Evolutionary conservation across 2,329 filamentous ascomycete genomes (phyloP), one percentile per base, ranked within the genome.

Genomic region (Fusarium coffeatum): DNA sequence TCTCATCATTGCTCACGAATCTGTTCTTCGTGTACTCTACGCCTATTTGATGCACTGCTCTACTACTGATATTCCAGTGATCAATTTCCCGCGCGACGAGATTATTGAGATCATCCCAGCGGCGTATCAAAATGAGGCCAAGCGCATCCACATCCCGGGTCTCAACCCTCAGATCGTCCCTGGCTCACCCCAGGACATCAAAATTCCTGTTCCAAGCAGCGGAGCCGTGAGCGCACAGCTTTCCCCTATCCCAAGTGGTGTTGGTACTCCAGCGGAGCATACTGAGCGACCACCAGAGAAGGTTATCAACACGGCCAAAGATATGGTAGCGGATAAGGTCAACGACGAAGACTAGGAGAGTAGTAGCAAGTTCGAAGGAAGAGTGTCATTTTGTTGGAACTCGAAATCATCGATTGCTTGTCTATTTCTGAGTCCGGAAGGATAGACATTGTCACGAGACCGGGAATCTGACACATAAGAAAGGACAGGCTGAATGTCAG

Each of bases 81-180:
- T 99, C 66, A 92, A 93, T 72, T 99, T 99, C 76, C 96, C 96
- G 6, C 92, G 96, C 45, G 92, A 99, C 77, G 94, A 99, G 79
- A 98, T 99, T 77, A 97, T 99, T 72, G 96, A 99, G 85, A 98
- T 99, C 78, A 97, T 98, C 63, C 97, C 96, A 5, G 94, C 95
- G 20, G 95, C 93, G 32, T 99, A 99, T 81, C 96, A 98, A 83
- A 99, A 99, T 77, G 92, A 96, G 80, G 93, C 95, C 22, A 96
- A 93, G 79, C 90, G 94, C 61, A 94, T 99, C 74, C 90, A 92
- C 74, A 97, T 99, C 68, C 92, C 93, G 8, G 87, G 86, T 6
- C 80, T 89, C 27, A 86, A 89, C 62, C 85, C 87, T 15, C 85
- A 87, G 51, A 89, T 94, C 54, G 88, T 97, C 16, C 92, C 93